A percentile compares a stretch with the other conserved stretches of the same genome.
phyloP scores from a whole-genome alignment of 306 rosid species.

The Begonia fuchsioides region DNA sequence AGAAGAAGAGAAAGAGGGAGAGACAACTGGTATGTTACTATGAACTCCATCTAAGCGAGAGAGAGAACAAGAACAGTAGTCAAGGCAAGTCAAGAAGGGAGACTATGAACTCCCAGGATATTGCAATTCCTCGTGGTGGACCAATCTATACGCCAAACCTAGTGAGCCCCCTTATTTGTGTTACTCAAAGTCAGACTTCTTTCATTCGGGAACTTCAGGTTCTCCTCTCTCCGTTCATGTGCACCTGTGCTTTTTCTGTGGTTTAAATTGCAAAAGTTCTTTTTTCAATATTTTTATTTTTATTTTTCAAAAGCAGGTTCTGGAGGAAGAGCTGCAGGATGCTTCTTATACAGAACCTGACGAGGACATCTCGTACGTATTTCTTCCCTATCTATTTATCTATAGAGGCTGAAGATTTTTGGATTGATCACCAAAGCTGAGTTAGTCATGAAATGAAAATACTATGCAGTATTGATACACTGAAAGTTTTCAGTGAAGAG shows the following conservation, averaged over 20 bases:
- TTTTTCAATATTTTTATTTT: not conserved
- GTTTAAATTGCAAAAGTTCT: too few relatives aligned
- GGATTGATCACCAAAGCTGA: not conserved
- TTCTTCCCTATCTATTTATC: not conserved
- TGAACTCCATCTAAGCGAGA: too few relatives aligned
- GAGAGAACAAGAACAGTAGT: not conserved
- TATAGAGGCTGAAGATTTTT: not conserved
- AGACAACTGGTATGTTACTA: too few relatives aligned
- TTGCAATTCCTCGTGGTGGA: slow-evolving; percentile 51
- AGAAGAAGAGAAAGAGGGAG: too few relatives aligned
- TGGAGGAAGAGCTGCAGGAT: slow-evolving; percentile 31
- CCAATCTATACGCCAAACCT: slow-evolving; percentile 56
- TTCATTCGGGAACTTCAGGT: slow-evolving; percentile 52
- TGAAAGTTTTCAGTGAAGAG: slow-evolving; percentile 52
- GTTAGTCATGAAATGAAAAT: not conserved
- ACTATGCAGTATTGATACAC: slow-evolving; percentile 53
- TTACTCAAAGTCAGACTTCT: slow-evolving; percentile 32
- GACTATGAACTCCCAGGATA: too few relatives aligned
- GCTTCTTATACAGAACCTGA: slow-evolving; percentile 16
- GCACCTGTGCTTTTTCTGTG: not conserved
- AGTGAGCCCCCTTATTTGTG: slow-evolving; percentile 35
- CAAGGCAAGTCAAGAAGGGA: slow-evolving; percentile 3
- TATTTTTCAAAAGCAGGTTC: slow-evolving; percentile 22
- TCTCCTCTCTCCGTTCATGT: not conserved
- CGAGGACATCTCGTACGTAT: slow-evolving; percentile 49